Base-by-base conservation (phyloP, 2,329 filamentous ascomycete species). In the Aspergillus uvarum region DNA sequence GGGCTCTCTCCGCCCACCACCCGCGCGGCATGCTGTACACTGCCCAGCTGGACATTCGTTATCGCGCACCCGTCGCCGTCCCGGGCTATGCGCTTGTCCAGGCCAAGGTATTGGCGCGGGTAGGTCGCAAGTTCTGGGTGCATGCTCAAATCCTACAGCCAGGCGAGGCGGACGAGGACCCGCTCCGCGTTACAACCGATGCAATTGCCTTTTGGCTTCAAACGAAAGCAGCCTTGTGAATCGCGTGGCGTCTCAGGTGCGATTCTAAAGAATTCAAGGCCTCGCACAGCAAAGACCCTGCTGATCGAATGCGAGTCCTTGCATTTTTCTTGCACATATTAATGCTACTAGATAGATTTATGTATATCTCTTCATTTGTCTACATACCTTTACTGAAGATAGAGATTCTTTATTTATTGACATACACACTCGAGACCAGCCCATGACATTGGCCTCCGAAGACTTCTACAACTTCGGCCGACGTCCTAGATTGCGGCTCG, bases 401-500 rank as follows among this genome's bases (percentile, higher is more conserved):
- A 35, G 10, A 26, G 32, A 24, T 32, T n/a, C 44, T 21, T 8
- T 58, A 51, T 55, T 44, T 48, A 48, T 31, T 31, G 44, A 58
- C 50, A 50, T 50, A 58, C 35, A 58, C 51, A 53, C 53, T 49
- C 50, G 22, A n/a, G 59, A 47, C 11, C n/a, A 47, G n/a, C 49
- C 54, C 14, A 16, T 11, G n/a, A 38, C 10, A 12, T 38, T 14
- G 11, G 11, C 38, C 38, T 19, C 19, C 14, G 7, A 29, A 54
- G 47, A 22, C 54, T 51, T 54, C 49, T 64, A 67, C 60, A 70
- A 64, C 56, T 67, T 70, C 54, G 68, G 79, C 51, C 78, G 77
- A 62, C 81, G 78, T 49, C 78, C 77, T 42, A 83, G 75, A 74
- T 92, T 92, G 66, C 88, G 84, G 67, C 82, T 82, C n/a, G 84